A percentile compares a stretch with the other conserved stretches of the same genome.
These are phyloP conservation scores for Angophora floribunda DNA, from an alignment of 345 rosid species.

Conservation along the genomic window DNA sequence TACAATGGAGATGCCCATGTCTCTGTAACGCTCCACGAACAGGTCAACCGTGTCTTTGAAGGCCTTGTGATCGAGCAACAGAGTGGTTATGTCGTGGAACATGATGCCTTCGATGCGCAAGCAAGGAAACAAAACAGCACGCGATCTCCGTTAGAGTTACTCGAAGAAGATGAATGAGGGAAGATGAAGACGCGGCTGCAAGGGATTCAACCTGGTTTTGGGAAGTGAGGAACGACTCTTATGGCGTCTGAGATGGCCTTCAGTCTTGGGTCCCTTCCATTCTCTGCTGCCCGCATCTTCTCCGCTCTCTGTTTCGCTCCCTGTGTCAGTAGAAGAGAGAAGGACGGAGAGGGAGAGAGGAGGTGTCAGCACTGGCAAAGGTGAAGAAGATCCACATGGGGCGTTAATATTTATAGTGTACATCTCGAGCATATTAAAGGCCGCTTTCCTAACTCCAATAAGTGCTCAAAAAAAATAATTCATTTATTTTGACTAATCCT, in stretches of 20 bases:
- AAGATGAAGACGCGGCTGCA: background rate
- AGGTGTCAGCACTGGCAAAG: background rate
- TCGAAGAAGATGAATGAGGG: background rate
- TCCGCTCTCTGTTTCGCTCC: background rate
- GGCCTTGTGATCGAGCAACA: slow-evolving; percentile 65
- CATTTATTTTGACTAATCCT: background rate
- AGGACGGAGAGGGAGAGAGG: background rate
- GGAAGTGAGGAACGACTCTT: slow-evolving; percentile 27
- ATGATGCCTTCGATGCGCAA: slow-evolving; percentile 40
- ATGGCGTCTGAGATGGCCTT: slow-evolving; percentile 18
- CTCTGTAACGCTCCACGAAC: slow-evolving; percentile 71
- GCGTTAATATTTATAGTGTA: background rate
- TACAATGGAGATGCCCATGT: slow-evolving; percentile 63
- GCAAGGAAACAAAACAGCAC: background rate
- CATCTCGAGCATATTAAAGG: background rate
- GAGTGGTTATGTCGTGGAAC: slow-evolving; percentile 83
- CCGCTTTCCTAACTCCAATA: background rate
- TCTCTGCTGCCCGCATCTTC: slow-evolving; percentile 24
- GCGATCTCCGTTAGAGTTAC: background rate
- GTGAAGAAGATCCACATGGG: background rate
- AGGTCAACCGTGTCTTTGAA: slow-evolving; percentile 71
- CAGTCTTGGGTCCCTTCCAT: slow-evolving; percentile 23
- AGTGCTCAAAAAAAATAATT: background rate
- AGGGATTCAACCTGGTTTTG: slow-evolving; percentile 12
- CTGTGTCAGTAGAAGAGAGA: background rate